Conservation (phyloP, 1,284 basidiomycete species). For the Uromyces viciae-fabae region DNA sequence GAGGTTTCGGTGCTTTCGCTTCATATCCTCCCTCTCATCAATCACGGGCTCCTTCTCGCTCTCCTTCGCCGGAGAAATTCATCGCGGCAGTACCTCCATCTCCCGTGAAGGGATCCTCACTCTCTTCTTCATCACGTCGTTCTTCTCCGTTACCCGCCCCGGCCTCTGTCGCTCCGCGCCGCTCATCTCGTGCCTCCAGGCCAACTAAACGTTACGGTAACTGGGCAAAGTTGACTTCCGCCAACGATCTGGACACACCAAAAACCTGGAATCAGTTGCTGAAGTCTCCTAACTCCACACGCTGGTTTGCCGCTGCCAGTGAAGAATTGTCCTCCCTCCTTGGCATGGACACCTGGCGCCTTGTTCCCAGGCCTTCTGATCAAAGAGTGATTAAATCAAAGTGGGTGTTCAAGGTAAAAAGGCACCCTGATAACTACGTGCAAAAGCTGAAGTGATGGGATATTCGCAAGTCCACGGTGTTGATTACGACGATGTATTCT, state of each 20-base stretch:
- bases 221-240: no score
- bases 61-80: no score
- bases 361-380: not conserved
- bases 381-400: not conserved
- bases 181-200: no score
- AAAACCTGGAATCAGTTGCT: not conserved
- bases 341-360: not conserved
- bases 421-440: not conserved
- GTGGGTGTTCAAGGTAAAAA: not conserved
- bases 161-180: no score
- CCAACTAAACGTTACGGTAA: no score
- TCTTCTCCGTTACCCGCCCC: no score
- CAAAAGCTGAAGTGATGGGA: constrained; percentile 25
- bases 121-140: no score
- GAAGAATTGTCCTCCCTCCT: not conserved
- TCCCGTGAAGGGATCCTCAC: no score
- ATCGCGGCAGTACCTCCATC: no score
- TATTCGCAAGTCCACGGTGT: constrained; percentile 41
- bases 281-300: not conserved
- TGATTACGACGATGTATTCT: constrained; percentile 45
- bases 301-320: not conserved
- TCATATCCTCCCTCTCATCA: no score
- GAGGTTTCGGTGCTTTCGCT: no score
- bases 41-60: no score
- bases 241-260: not conserved